Evolutionary conservation across 2,329 filamentous ascomycete species (phyloP), one percentile per base, ranked within the genome.

Genomic region (Phialophora tarda): DNA sequence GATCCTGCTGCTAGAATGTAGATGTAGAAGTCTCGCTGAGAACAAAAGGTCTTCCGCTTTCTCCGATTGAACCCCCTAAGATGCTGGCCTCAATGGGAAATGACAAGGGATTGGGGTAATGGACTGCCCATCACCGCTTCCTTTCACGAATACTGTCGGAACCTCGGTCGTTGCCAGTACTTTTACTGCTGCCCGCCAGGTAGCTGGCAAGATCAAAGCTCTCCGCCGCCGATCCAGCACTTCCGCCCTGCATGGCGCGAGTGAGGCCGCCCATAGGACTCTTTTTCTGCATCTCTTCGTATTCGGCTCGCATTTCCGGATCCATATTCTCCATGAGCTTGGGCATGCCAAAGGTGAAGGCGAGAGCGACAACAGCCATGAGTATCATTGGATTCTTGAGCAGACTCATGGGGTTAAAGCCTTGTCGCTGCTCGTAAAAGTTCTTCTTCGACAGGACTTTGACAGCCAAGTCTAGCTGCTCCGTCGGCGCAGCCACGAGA

Each of bases 261-360:
- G 87, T 82, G 73, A 87, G 73, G 75, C 86, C 83, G 68, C 83
- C 84, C 71, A 93, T 82, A 1, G 90, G 87, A 71, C 87, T 89
- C 69, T 87, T 86, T 80, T 93, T 92, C 78, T 95, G 92, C 75
- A 92, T 89, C 74, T 92, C 91, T 77, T 97, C 93, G 76, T 95
- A 97, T 77, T 98, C 95, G 73, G 91, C 92, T 74, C 89, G 89
- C 81, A 92, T 91, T 79, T 99, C 95, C n/a, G 92, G 92, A 77
- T 98, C 95, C 93, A 99, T 97, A 77, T 95, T 97, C 59, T 98
- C 93, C 82, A 98, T 88, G 63, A 99, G 79, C 79, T 97, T 95
- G 14, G 95, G 95, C 91, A 98, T 92, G 71, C 93, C 93, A 74
- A 98, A 85, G 69, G 97, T 93, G 71, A 97, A 82, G 4, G 82